Percentiles rank a stretch among this genome's conserved stretches.
phyloP scores from a whole-genome alignment of 768 basidiomycete species.

The Cystobasidium onofrii region DNA sequence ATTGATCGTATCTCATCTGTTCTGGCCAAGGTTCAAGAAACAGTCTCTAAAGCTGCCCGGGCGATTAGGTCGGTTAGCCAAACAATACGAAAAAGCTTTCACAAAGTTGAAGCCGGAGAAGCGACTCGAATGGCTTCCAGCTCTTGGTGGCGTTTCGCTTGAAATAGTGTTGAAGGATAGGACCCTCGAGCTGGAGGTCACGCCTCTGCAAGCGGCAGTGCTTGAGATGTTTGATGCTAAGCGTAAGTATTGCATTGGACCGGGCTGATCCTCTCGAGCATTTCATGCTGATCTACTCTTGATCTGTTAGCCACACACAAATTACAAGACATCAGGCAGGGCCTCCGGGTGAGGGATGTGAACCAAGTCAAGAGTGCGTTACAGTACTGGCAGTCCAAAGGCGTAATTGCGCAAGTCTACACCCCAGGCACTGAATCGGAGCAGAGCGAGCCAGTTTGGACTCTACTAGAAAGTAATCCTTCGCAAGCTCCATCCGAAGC shows the following conservation, averaged over 20 bases:
- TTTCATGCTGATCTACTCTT: constrained; percentile 39
- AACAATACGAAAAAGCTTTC: constrained; percentile 68
- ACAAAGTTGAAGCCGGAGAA: constrained; percentile 86
- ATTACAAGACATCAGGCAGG: constrained; percentile 64
- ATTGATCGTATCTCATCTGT: constrained; percentile 82
- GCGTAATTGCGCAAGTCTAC: constrained; percentile 51
- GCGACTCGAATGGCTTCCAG: constrained; percentile 75
- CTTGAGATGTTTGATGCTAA: constrained; percentile 74
- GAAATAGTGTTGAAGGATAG: constrained; percentile 77
- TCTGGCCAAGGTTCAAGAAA: constrained; percentile 69
- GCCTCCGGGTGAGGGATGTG: constrained; percentile 61
- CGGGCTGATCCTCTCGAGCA: constrained; percentile 41
- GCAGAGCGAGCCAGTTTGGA: not conserved
- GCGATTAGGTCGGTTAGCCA: constrained; percentile 69
- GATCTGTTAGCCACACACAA: constrained; percentile 37
- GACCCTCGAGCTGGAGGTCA: constrained; percentile 63
- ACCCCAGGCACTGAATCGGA: not conserved
- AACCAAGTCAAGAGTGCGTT: constrained; percentile 64
- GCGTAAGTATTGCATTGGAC: constrained; percentile 47
- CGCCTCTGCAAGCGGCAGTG: constrained; percentile 81
- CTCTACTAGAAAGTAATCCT: constrained; percentile 7
- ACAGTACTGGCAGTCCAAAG: constrained; percentile 72
- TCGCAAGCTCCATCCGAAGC: constrained; percentile 49
- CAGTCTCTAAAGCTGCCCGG: constrained; percentile 66
- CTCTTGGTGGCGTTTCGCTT: constrained; percentile 73